Percentiles rank a stretch among this genome's conserved stretches.
Evolutionary conservation across 2,329 filamentous ascomycete species (phyloP).

Genomic region (Harringtonia aguacate): DNA sequence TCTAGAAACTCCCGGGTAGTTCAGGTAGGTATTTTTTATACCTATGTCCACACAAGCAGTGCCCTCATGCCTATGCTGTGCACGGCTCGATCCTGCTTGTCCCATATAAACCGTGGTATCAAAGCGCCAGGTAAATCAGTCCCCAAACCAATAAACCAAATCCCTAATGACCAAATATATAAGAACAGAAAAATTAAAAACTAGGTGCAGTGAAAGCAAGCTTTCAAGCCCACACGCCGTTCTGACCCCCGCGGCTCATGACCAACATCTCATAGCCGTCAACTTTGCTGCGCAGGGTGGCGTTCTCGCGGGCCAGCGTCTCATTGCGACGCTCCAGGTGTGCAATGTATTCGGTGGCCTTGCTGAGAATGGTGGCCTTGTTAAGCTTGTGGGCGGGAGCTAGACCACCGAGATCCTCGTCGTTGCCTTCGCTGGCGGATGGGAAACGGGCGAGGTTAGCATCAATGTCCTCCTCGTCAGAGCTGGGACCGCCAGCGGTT

Average conservation of each 20-base stretch:
- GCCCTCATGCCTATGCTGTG: background rate
- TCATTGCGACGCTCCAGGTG: conserved; percentile 24
- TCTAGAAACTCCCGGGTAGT: no score
- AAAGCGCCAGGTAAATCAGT: no score
- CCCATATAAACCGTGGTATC: no score
- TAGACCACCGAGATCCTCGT: conserved; percentile 25
- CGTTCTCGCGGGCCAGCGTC: conserved; percentile 31
- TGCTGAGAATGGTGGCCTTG: conserved; percentile 30
- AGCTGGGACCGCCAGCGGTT: conserved; percentile 19
- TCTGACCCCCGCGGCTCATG: conserved; percentile 15
- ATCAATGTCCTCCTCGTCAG: conserved; percentile 29
- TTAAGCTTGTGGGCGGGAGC: conserved; percentile 30
- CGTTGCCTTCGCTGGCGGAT: conserved; percentile 29
- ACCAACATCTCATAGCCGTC: conserved; percentile 21
- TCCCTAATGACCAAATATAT: background rate
- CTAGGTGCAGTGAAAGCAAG: no score
- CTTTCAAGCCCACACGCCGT: conserved; percentile 14
- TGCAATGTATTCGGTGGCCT: conserved; percentile 27
- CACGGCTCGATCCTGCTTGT: no score
- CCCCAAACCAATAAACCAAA: background rate
- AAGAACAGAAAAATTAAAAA: background rate
- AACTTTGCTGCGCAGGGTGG: conserved; percentile 27
- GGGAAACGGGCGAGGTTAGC: conserved; percentile 8
- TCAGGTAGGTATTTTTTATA: no score
- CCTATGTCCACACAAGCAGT: background rate